Base-by-base conservation (phyloP, 306 rosid species). In the Trifolium subterraneum region DNA sequence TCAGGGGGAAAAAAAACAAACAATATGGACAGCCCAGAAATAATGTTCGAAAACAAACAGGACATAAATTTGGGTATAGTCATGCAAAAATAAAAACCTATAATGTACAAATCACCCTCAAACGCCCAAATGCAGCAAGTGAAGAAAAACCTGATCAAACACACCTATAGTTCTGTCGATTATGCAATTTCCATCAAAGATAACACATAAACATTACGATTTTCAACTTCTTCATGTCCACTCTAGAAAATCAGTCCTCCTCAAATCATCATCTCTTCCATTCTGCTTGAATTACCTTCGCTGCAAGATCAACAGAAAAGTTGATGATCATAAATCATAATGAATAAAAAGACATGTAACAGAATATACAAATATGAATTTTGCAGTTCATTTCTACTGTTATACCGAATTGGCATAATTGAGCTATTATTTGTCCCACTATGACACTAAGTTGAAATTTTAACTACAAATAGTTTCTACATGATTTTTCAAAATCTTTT, bases 61-160 rank as follows among this genome's bases (percentile, higher is more conserved):
- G 76, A 71, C 52, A 62, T 73, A 48, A 80, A 77, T 65, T 80
- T 42, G 33, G 79, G 83, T 75, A 75, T 45, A 25, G 79, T 75
- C 87, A 81, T 47, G 76, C 78, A 70, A 84, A 78, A 79, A 80
- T 78, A 78, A 73, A 82, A 82, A 78, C 96, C 96, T 90, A 95
- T 88, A 84, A 90, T 90, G 96, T 90, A 92, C 98, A 92, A 86
- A 84, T 86, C 96, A 88, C 93, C 84, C 89, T 74, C 89, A 81
- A 84, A 84, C 86, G 86, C 87, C 83, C 86, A 82, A 82, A 74
- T 69, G 82, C 87, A 88, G 88, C 82, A 88, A 83, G 70, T 59
- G 72, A 86, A 63, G 56, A 55, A 73, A 73, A 76, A 77, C 39
- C 81, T 66, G 81, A 68, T 84, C 80, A 74, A 77, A 72, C 92